Evolutionary conservation across 768 basidiomycete genomes (phyloP), one percentile per base, ranked within the genome.

Genomic region (Suillus plorans): DNA sequence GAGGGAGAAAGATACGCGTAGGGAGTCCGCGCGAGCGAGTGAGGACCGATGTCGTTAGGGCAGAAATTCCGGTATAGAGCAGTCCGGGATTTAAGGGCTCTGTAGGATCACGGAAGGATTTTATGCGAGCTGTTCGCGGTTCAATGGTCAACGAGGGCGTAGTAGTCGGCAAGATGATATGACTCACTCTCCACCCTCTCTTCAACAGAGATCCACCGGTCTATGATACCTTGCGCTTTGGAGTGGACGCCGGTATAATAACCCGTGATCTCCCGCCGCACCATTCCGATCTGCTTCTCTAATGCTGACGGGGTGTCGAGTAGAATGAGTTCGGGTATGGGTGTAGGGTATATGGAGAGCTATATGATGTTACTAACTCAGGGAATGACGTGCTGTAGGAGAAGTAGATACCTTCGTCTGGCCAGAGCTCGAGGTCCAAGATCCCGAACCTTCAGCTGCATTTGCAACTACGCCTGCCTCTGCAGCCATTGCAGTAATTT

Each of bases 31-130:
- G 88, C 69, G 90, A 91, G 50, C 95, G 89, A 0, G 91, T 86
- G 63, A 98, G 69, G 70, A 99, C 89, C 63, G 95, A 95, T 2
- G 92, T 94, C 4, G 92, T 90, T 57, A 99, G 87, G 16, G 94
- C 88, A 3, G 94, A 88, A 58, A 99, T 85, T 58, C 94, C 93
- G 55, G 93, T 90, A 80, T 97, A 98, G 62, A 98, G 88, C 5
- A 91, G 71, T n/a, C 92, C 94, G 1, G 96, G 96, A 12, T 89
- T 94, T 36, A 97, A 85, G 1, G 89, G 81, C 78, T 98, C 97
- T 61, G 90, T 82, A 0, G 88, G 84, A 0, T 93, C 89, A 16
- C 94, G 78, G 69, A 99, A 85, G 7, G 89, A 85, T 75, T 95
- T 95, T 39, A 98, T 80, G 67, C 94, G 89, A 65, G 81, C 95